Conservation (phyloP, 2,329 filamentous ascomycete genomes). For the Colletotrichum sp. region DNA sequence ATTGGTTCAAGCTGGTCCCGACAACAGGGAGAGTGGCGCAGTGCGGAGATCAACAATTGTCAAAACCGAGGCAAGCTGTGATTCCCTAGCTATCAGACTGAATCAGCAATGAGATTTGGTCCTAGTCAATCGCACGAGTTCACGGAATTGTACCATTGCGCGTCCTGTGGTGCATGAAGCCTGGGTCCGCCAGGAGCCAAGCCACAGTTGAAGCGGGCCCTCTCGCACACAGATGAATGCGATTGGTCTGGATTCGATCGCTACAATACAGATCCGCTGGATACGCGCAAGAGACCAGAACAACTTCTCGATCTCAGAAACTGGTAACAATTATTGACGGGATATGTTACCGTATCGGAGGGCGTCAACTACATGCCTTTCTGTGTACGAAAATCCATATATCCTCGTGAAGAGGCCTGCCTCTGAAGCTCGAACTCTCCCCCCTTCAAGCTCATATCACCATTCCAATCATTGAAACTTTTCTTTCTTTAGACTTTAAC, state of each 20-base stretch:
- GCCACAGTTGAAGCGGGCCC: background rate
- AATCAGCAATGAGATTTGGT: background rate
- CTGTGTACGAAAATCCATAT: background rate
- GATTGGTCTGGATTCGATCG: background rate
- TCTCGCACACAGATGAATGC: background rate
- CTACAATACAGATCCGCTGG: background rate
- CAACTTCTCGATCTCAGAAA: background rate
- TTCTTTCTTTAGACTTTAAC: background rate
- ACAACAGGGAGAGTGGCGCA: background rate
- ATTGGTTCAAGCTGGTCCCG: background rate
- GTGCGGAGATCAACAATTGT: background rate
- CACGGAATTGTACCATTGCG: background rate
- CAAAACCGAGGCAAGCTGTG: background rate
- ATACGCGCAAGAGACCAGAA: background rate
- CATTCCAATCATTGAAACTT: background rate
- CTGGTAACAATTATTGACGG: rapidly evolving
- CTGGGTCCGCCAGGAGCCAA: background rate
- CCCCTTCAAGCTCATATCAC: background rate
- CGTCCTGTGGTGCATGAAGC: background rate
- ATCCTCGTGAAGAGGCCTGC: background rate
- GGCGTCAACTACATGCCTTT: background rate
- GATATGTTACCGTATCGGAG: background rate
- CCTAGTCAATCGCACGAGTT: background rate
- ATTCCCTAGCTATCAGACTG: background rate
- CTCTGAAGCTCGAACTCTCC: background rate